phyloP scores from a whole-genome alignment of 805 yeast genomes.

The Tetrapisispora pingtungensis region DNA sequence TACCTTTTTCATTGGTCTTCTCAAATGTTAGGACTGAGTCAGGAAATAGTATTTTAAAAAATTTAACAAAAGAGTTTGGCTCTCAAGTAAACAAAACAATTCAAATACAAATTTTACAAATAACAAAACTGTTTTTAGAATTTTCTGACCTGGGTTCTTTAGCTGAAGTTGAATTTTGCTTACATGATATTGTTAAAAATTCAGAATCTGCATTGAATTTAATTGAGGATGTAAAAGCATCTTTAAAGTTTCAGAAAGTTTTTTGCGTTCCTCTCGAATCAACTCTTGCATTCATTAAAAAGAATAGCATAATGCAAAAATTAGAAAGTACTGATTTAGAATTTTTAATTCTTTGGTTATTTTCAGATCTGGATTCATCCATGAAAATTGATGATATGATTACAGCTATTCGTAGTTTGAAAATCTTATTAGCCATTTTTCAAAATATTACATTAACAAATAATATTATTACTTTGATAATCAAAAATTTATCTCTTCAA shows the following conservation, averaged over 20 bases:
- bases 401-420: slow-evolving; percentile 14
- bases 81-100: slow-evolving; percentile 1
- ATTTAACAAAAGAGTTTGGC: slow-evolving; percentile 7
- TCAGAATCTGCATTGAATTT: background rate
- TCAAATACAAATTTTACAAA: slow-evolving; percentile 1
- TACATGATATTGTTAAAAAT: slow-evolving; percentile 1
- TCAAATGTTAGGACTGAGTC: slow-evolving; percentile 10
- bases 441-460: background rate
- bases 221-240: background rate
- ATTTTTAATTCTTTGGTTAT: slow-evolving; percentile 12
- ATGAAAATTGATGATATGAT: slow-evolving; percentile 5
- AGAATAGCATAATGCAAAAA: background rate
- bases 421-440: slow-evolving; percentile 10
- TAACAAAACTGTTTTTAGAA: slow-evolving; percentile 8
- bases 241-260: slow-evolving; percentile 11
- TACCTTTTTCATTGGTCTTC: slow-evolving; percentile 13
- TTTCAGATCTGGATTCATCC: slow-evolving; percentile 13
- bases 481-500: background rate
- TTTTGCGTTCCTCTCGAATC: slow-evolving; percentile 8
- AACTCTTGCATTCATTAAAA: slow-evolving; percentile 7
- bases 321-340: slow-evolving; percentile 5
- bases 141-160: slow-evolving; percentile 15
- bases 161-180: slow-evolving; percentile 3
- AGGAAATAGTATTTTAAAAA: slow-evolving; percentile 7
- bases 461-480: background rate